Base-by-base conservation (phyloP, 805 yeast species). In the Candida fluviatilis region DNA sequence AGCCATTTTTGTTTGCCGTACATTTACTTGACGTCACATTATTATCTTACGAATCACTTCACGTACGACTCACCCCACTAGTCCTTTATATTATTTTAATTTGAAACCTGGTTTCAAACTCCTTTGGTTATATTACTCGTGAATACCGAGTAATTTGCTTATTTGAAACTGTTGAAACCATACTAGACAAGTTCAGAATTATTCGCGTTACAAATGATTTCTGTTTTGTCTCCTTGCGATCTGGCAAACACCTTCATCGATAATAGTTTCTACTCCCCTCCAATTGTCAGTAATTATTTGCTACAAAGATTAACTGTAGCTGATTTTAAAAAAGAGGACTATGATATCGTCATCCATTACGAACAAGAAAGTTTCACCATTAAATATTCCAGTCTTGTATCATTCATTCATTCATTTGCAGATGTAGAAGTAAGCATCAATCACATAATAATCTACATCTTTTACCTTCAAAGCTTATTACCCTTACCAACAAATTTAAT, bases 361-460 rank as follows among this genome's bases (percentile, higher is more conserved):
- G n/a, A 17, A 4, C 21, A 17, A 30, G 19, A 30, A 5, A 30
- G 13, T 30, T 18, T 17, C 13, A 16, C 10, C 12, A 17, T 18
- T 13, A 30, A 30, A 30, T 16, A 16, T 11, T 15, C 33, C n/a
- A 30, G 33, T 16, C 21, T 30, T 14, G 13, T 13, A 30, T 30
- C 18, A n/a, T 16, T 30, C 13, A 11, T 15, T 30, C 21, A 30
- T 26, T 26, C 29, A 5, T 26, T 26, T 26, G 29, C 29, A 26
- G 29, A 26, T 26, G n/a, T 26, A 1, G 41, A 46, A 5, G 27
- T 54, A 21, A 50, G 51, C 18, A 25, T 49, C 18, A 50, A 49
- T 39, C 57, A 54, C 36, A 41, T 55, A 13, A 42, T 50, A 16
- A 35, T 51, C 7, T 55, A 51, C 38, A 32, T 55, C 13, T 46